Evolutionary conservation across 2,329 filamentous ascomycete genomes (phyloP), one percentile per base, ranked within the genome.

Genomic region (Aureobasidium sp.): DNA sequence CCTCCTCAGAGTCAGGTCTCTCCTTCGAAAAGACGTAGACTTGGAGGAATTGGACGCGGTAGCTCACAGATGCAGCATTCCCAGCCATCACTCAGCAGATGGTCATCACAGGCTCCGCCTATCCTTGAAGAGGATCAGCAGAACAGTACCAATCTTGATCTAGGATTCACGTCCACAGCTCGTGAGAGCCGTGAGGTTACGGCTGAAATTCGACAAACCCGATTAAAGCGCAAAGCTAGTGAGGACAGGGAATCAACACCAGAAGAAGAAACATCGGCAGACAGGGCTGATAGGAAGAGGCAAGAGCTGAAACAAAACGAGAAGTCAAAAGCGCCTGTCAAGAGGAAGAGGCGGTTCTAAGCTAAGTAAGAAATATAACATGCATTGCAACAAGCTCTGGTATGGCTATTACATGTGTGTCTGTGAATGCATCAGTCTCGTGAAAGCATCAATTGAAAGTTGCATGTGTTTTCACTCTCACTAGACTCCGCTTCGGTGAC

Each of bases 301-400:
- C 76, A 81, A 55, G 81, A 84, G 68, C 69, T 87, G 64, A 86
- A 84, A 69, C 75, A 79, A 20, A 79, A 79, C 59, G 74, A 73
- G 61, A 81, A 80, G 67, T 77, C 78, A 32, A 82, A 81, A 66
- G 79, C 76, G 59, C 77, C 78, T 10, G 75, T 70, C 20, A 85
- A 82, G 75, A 86, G 85, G 76, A 84, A 81, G 69, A 71, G 82
- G 62, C 82, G 75, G 63, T 84, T 84, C 65, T 84, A 70, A 75
- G 57, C 13, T 43, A 50, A 46, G 57, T 51, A 51, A 29, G 3
- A 10, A 37, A 34, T 48, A n/a, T 41, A 52, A 34, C 7, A 27
- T 7, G 15, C 39, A 3, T 29, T 5, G 29, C 15, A 3, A 20
- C 24, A 43, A 43, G 51, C 24, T 24, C 15, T 43, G 8, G 37